Evolutionary conservation across 2,329 filamentous ascomycete species (phyloP), one percentile per base, ranked within the genome.

Genomic region (Trichocomaceae sp.): DNA sequence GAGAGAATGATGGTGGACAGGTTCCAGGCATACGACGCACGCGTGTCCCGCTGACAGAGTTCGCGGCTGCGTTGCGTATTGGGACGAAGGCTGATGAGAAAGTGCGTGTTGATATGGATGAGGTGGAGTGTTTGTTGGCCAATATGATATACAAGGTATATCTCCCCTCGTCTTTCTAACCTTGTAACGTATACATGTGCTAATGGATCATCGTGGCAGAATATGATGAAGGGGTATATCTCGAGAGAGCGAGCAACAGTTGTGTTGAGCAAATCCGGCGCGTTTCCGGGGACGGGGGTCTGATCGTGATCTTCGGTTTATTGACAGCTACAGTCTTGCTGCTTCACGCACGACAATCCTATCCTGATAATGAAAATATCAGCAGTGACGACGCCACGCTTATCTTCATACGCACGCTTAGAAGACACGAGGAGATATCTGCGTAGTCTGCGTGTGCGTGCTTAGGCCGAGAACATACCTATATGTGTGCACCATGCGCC

Each of bases 121-220:
- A 99, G 72, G 91, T 97, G 3, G 95, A 99, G 72, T 99, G 93
- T 70, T 75, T 96, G 63, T 69, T 99, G 65, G 90, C 93, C 26
- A 97, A 96, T 69, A 88, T 96, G 82, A 96, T 99, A 59, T 99
- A 97, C 78, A 99, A 97, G 83, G 92, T 95, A 72, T 58, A 77
- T 73, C 54, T 20, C n/a, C 44, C n/a, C 12, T n/a, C 12, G 2
- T 17, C n/a, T 17, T 42, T 42, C 7, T 19, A 45, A 41, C 22
- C 17, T 41, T 44, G 15, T 4, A 44, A 20, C 2, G 9, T 45
- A 12, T 47, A 10, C 42, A 26, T 7, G 23, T 26, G 57, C 57
- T 64, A 41, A 62, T 41, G 12, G 23, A 10, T 33, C 47, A 61
- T 58, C 23, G 4, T 26, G 23, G 61, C 63, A 96, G 90, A 88